A percentile compares a stretch with the other conserved stretches of the same genome.
Conservation (phyloP, 495 filamentous ascomycete species). For the Hypomontagnella submonticulosa region DNA sequence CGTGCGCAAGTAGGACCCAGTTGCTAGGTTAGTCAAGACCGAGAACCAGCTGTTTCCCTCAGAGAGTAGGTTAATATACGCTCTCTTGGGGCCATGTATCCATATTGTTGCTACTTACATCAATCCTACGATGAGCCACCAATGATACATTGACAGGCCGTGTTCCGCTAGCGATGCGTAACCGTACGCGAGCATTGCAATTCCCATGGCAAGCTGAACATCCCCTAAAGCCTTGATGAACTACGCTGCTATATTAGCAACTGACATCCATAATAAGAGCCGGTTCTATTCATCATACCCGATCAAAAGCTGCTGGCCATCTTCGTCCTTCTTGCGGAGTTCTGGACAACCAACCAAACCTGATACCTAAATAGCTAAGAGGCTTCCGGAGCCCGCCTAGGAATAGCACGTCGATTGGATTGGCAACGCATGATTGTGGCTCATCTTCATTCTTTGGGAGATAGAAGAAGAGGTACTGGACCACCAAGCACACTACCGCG, state of each 20-base stretch:
- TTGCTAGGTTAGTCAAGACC: constrained; percentile 39
- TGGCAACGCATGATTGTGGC: constrained; percentile 24
- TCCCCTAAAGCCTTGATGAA: constrained; percentile 38
- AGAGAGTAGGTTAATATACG: constrained; percentile 7
- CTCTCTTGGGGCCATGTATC: constrained; percentile 1
- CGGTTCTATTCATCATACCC: constrained; percentile 19
- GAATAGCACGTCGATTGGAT: constrained; percentile 38
- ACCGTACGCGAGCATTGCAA: constrained; percentile 35
- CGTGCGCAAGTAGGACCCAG: constrained; percentile 34
- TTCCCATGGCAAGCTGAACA: constrained; percentile 40
- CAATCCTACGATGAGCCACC: constrained; percentile 44
- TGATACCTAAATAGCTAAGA: constrained; percentile 35
- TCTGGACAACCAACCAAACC: constrained; percentile 9
- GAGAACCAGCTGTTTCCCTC: constrained; percentile 36
- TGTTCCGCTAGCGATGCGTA: constrained; percentile 28
- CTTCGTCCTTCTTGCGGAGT: constrained; percentile 16
- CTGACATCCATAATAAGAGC: not conserved
- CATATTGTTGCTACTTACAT: constrained; percentile 30
- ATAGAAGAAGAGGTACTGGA: constrained; percentile 43
- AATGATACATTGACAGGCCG: constrained; percentile 41
- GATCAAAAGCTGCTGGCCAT: constrained; percentile 38
- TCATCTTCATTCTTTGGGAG: constrained; percentile 23
- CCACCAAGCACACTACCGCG: constrained; percentile 34
- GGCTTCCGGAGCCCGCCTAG: constrained; percentile 37
- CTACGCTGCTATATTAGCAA: constrained; percentile 32